These are phyloP conservation scores for Rhodotorula sp. DNA, from an alignment of 1,284 basidiomycete genomes.

Conservation along the genomic window DNA sequence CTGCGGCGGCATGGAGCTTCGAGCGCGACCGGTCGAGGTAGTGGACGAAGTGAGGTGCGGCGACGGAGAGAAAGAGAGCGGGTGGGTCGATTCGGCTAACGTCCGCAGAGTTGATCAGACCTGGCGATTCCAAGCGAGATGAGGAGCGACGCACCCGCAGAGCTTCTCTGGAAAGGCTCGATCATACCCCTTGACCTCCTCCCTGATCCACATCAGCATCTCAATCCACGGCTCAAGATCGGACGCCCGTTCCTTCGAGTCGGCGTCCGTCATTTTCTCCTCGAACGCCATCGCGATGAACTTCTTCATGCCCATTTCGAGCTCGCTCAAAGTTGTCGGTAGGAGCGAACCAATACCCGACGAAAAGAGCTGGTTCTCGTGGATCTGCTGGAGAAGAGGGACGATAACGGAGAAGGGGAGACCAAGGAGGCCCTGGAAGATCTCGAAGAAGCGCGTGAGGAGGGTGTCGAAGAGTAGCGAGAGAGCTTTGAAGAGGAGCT, in stretches of 20 bases:
- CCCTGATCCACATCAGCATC: constrained; percentile 86
- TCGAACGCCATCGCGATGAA: constrained; percentile 48
- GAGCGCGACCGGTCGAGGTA: constrained; percentile 73
- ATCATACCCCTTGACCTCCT: constrained; percentile 73
- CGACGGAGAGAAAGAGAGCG: constrained; percentile 61
- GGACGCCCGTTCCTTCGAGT: constrained; percentile 63
- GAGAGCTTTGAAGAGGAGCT: constrained; percentile 39
- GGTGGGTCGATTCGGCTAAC: constrained; percentile 31
- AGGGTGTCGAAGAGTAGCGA: constrained; percentile 77
- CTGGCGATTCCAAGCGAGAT: too few species aligned
- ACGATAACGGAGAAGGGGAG: constrained; percentile 70
- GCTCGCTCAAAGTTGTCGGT: constrained; percentile 46
- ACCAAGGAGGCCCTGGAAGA: constrained; percentile 69
- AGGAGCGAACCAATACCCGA: constrained; percentile 43
- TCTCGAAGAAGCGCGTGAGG: constrained; percentile 77
- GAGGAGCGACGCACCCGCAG: constrained; percentile 60
- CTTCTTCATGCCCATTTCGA: constrained; percentile 54
- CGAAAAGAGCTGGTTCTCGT: constrained; percentile 43
- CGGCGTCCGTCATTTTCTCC: constrained; percentile 60
- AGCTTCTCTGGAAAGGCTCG: constrained; percentile 80
- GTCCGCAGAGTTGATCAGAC: background rate
- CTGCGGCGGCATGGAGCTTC: constrained; percentile 47
- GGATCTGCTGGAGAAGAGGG: constrained; percentile 51
- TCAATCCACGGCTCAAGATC: constrained; percentile 69
- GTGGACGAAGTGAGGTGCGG: constrained; percentile 70